These are phyloP conservation scores for Astragalus membranaceus DNA, from an alignment of 306 rosid genomes.

Conservation along the genomic window DNA sequence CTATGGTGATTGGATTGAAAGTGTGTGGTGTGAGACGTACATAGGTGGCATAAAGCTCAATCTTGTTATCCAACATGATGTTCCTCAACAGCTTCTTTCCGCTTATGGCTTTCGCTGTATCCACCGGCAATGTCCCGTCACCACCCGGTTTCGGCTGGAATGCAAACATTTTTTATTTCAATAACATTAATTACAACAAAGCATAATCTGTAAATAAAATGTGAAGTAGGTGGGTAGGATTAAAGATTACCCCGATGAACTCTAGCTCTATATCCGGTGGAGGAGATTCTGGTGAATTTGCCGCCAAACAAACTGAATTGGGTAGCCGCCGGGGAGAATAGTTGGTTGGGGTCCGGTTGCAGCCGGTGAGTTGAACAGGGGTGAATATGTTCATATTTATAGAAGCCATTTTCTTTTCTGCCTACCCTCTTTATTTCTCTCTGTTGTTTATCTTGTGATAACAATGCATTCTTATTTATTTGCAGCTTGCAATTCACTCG, in stretches of 20 bases:
- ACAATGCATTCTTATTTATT: too few relatives aligned
- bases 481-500: too few relatives aligned
- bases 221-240: background rate
- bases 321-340: slow-evolving; percentile 22
- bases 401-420: slow-evolving; percentile 40
- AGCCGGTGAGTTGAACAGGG: slow-evolving; percentile 24
- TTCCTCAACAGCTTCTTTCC: slow-evolving; percentile 85
- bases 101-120: slow-evolving; percentile 51
- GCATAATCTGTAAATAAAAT: background rate
- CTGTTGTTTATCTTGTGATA: too few relatives aligned
- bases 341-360: background rate
- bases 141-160: slow-evolving; percentile 59
- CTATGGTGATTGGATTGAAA: background rate
- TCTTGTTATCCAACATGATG: slow-evolving; percentile 78
- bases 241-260: slow-evolving; percentile 53
- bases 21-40: slow-evolving; percentile 48
- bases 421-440: background rate
- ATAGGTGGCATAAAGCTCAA: slow-evolving; percentile 88
- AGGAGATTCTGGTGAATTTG: slow-evolving; percentile 29
- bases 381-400: slow-evolving; percentile 35
- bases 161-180: background rate
- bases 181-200: too few relatives aligned
- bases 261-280: slow-evolving; percentile 62
- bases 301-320: slow-evolving; percentile 22
- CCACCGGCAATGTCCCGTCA: slow-evolving; percentile 66